A percentile compares a stretch with the other conserved stretches of the same genome.
Evolutionary conservation across 768 basidiomycete genomes (phyloP).

Genomic region (Russula vinacea): DNA sequence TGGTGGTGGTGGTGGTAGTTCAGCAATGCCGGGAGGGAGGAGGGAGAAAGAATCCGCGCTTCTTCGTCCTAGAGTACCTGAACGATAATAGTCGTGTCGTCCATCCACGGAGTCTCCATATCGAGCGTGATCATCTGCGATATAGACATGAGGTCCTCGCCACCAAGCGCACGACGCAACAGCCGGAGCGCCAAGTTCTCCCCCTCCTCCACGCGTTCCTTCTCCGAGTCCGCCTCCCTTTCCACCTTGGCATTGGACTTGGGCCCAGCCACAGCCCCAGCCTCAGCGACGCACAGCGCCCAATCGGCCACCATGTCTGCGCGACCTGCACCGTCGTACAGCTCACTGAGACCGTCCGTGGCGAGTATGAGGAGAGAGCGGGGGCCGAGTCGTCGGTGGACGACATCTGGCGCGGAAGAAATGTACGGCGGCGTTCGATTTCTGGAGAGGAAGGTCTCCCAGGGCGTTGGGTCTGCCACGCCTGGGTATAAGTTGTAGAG

Average conservation of each 20-base stretch:
- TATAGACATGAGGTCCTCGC: slow-evolving; percentile 40
- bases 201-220: not conserved
- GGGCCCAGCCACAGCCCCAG: slow-evolving; percentile 14
- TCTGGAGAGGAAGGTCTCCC: slow-evolving; percentile 36
- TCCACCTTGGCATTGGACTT: slow-evolving; percentile 4
- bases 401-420: slow-evolving; percentile 42
- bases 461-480: slow-evolving; percentile 35
- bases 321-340: slow-evolving; percentile 38
- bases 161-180: slow-evolving; percentile 45
- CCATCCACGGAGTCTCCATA: slow-evolving; percentile 51
- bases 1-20: not conserved
- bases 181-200: slow-evolving; percentile 43
- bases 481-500: slow-evolving; percentile 40
- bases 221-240: slow-evolving; percentile 14
- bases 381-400: slow-evolving; percentile 37
- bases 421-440: slow-evolving; percentile 49
- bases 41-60: not conserved
- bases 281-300: slow-evolving; percentile 37
- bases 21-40: not conserved
- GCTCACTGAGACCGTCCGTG: slow-evolving; percentile 47
- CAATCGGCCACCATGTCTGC: slow-evolving; percentile 40
- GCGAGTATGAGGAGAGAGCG: slow-evolving; percentile 41
- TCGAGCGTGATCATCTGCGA: slow-evolving; percentile 49
- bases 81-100: slow-evolving; percentile 49
- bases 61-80: slow-evolving; percentile 35